Evolutionary conservation across 2,329 filamentous ascomycete species (phyloP).

Genomic region (Sarocladium strictum): DNA sequence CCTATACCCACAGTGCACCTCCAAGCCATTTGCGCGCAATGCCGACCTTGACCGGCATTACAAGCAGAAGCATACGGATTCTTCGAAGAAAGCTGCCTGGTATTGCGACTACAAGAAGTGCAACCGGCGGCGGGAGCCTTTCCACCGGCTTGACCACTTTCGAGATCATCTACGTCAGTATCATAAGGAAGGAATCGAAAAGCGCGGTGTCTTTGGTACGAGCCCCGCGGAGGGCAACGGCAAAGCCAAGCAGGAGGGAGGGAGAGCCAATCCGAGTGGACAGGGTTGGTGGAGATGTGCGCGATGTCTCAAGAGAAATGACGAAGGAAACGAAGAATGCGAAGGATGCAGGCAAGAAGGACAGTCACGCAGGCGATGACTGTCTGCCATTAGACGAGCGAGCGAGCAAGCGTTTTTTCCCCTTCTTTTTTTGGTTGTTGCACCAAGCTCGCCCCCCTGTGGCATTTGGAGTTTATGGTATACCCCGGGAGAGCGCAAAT

Average conservation of each 20-base stretch:
- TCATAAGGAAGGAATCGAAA: constrained; percentile 49
- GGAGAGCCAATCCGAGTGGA: background rate
- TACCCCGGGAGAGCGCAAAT: background rate
- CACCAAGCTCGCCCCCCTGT: too few species aligned
- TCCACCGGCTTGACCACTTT: constrained; percentile 50
- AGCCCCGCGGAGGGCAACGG: background rate
- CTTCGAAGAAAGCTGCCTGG: constrained; percentile 35
- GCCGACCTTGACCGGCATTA: constrained; percentile 51
- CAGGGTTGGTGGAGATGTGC: constrained; percentile 8
- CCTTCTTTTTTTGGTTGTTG: background rate
- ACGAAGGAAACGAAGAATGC: background rate
- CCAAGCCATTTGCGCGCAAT: constrained; percentile 42
- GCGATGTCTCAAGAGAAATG: constrained; percentile 6
- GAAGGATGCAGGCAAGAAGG: constrained; percentile 3
- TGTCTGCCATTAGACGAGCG: background rate
- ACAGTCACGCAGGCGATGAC: background rate
- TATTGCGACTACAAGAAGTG: constrained; percentile 48
- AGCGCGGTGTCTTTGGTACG: constrained; percentile 35
- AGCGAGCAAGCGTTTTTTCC: background rate
- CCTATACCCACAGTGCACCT: constrained; percentile 33
- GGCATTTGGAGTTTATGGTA: constrained; percentile 7
- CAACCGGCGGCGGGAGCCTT: constrained; percentile 36
- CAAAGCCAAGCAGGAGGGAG: background rate
- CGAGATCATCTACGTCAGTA: constrained; percentile 50
- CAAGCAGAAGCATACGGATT: constrained; percentile 39